Evolutionary conservation across 2,329 filamentous ascomycete genomes (phyloP).

Genomic region (Phialemonium atrogriseum): DNA sequence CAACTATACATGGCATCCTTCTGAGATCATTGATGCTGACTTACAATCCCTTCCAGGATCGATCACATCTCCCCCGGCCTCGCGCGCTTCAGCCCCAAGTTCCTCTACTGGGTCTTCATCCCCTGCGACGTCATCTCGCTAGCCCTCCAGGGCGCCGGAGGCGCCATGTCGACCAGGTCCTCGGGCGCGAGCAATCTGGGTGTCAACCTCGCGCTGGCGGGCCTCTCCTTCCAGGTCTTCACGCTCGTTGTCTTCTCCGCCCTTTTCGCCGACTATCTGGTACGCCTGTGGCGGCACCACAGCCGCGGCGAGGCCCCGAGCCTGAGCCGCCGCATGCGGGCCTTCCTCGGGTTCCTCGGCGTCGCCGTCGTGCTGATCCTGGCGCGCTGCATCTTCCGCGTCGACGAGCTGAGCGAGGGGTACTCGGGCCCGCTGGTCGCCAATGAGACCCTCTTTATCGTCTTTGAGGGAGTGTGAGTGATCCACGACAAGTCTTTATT

Average conservation of each 20-base stretch:
- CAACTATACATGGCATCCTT: too few species aligned
- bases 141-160: slow-evolving; percentile 41
- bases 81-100: slow-evolving; percentile 17
- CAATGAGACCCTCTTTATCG: slow-evolving; percentile 38
- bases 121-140: slow-evolving; percentile 43
- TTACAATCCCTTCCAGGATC: slow-evolving; percentile 9
- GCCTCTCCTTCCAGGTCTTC: slow-evolving; percentile 42
- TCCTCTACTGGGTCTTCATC: slow-evolving; percentile 30
- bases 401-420: slow-evolving; percentile 49
- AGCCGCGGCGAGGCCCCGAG: slow-evolving; percentile 4
- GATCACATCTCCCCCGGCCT: slow-evolving; percentile 17
- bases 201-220: slow-evolving; percentile 40
- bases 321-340: slow-evolving; percentile 25
- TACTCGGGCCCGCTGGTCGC: slow-evolving; percentile 42
- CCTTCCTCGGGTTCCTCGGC: slow-evolving; percentile 42
- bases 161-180: slow-evolving; percentile 30
- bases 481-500: too few species aligned
- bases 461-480: slow-evolving; percentile 31
- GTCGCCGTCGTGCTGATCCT: slow-evolving; percentile 48
- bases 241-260: slow-evolving; percentile 36
- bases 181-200: slow-evolving; percentile 29
- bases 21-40: too few species aligned
- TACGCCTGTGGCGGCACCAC: slow-evolving; percentile 16
- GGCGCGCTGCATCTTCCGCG: slow-evolving; percentile 47
- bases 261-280: slow-evolving; percentile 33